Conservation (phyloP, 2,329 filamentous ascomycete genomes). For the Fusarium paranaense region DNA sequence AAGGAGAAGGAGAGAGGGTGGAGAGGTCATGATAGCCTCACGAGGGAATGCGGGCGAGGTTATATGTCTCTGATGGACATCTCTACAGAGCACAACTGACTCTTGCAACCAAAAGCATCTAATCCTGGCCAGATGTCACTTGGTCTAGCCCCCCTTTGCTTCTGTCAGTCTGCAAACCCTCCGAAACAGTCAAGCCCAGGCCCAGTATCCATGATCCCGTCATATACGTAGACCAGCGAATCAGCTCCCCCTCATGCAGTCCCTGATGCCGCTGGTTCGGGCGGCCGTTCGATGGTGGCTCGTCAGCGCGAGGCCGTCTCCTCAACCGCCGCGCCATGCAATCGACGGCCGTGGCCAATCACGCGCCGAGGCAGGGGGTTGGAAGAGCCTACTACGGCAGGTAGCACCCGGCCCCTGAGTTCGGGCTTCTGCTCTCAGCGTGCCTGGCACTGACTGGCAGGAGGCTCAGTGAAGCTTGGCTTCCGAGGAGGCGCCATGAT, state of each 20-base stretch:
- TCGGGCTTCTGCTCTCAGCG: conserved; percentile 11
- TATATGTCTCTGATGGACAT: conserved; percentile 39
- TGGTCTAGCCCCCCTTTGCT: background rate
- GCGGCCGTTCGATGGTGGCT: conserved; percentile 12
- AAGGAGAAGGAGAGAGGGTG: conserved; percentile 1
- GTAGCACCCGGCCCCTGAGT: background rate
- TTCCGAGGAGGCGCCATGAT: background rate
- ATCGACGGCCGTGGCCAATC: conserved; percentile 19
- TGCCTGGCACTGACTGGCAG: conserved; percentile 15
- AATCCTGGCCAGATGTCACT: background rate
- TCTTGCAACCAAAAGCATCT: background rate
- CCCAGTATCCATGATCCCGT: background rate
- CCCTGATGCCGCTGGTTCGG: conserved; percentile 21
- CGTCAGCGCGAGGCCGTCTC: conserved; percentile 12
- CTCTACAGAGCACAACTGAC: background rate
- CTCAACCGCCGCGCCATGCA: conserved; percentile 4
- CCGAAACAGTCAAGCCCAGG: conserved; percentile 23
- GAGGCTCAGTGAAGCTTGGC: background rate
- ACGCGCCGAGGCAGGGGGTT: background rate
- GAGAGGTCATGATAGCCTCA: conserved; percentile 27
- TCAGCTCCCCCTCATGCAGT: background rate
- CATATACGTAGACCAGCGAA: background rate
- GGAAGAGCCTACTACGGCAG: background rate
- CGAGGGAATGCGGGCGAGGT: conserved; percentile 42
- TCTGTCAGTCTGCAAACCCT: conserved; percentile 25